Evolutionary conservation across 2,329 filamentous ascomycete genomes (phyloP), one percentile per base, ranked within the genome.

Genomic region (Alternaria ventricosa): DNA sequence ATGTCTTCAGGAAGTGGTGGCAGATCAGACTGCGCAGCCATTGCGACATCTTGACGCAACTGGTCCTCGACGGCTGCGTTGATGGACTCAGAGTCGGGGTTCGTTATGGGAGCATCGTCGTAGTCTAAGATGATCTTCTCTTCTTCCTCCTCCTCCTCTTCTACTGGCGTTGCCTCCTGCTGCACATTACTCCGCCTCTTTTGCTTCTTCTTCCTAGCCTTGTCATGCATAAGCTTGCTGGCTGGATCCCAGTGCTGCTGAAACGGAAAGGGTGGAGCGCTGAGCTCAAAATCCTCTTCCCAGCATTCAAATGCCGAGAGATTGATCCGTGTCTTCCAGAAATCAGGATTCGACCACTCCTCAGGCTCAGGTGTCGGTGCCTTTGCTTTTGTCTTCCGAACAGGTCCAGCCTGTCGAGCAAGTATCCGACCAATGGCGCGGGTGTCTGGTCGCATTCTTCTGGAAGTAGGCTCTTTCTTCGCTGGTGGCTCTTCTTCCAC

Each of bases 211-310:
- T 88, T 87, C 73, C 86, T 88, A 13, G 84, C 82, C 75, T 90
- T 89, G 84, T 87, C 41, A 78, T 79, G 67, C 83, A 84, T 72
- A 68, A 75, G 54, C 73, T 87, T 85, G 72, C 94, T 92, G 64
- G 93, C 90, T 4, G 88, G 86, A 78, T 97, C 93, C 95, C 94
- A 97, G 50, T 92, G 87, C 78, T 97, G 94, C 15, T 92, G 84
- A 78, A 97, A 97, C 0, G 94, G 94, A 74, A 96, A 97, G 0
- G 94, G 92, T 0, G 95, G 94, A 33, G 92, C 87, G 57, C 87
- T 91, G 49, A 97, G 83, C 30, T 86, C 82, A 30, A 73, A 72
- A 4, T 78, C 75, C 51, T 79, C 75, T n/a, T 92, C 86, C 65
- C 89, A 88, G 79, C 94, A 97, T 78, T 98, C 95, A 1, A 96